Base-by-base conservation (phyloP, 2,329 filamentous ascomycete genomes). In the Elsinoe arachidis region DNA sequence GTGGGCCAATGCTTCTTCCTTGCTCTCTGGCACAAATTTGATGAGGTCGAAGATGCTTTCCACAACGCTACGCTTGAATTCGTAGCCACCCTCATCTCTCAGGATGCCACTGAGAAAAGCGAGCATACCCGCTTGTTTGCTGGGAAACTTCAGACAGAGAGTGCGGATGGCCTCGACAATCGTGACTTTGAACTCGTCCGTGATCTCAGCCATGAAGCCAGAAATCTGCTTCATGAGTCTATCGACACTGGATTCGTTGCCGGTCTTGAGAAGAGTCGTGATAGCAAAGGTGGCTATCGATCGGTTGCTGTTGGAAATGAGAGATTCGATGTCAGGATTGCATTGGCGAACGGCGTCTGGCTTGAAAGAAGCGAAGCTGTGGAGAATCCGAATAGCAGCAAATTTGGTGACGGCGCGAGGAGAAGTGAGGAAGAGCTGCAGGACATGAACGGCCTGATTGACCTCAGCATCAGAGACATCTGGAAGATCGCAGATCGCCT, bases 181-280 rank as follows among this genome's bases (percentile, higher is more conserved):
- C n/a, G 93, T 99, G 64, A 99, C 96, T 80, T 97, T 99, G 80
- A 99, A 99, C 73, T 99, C 93, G 69, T 99, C 93, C 5, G 92
- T 96, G 64, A 97, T 97, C 73, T 97, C 93, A 3, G 91, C 89
- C 93, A 99, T 97, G 77, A 99, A 96, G 38, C 88, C 87, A 21
- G 90, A 90, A 61, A 99, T 97, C 72, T 97, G 91, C 80, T 96
- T 96, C 90, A 99, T 96, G 64, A 99, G 76, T 56, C 93, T 85
- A 71, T 99, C 93, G 44, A 99, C 93, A 64, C 90, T 96, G 38
- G 89, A 89, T 75, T 99, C 93, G 69, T 97, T 99, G 60, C 93
- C 93, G 10, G 93, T 99, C 82, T 97, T 97, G 62, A 99, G 85
- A 26, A 99, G 82, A 1, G 93, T 99, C 1, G 93, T 99, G 65